Conservation (phyloP, 2,329 filamentous ascomycete species). For the Fonsecaea erecta region DNA sequence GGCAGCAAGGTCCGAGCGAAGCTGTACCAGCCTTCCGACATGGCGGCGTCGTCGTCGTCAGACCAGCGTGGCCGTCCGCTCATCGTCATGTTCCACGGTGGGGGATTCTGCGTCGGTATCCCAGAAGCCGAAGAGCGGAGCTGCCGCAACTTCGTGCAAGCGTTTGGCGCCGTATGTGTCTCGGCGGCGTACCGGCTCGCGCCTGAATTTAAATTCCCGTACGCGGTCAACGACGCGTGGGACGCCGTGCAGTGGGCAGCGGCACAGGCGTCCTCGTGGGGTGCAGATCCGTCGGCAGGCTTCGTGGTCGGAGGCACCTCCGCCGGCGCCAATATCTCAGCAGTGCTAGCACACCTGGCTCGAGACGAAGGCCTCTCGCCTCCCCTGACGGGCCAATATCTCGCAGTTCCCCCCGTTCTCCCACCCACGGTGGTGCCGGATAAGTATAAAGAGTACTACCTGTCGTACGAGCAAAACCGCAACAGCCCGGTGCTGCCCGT, state of each 20-base stretch:
- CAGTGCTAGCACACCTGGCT: slow-evolving; percentile 43
- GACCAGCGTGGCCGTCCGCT: slow-evolving; percentile 9
- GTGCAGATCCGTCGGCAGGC: slow-evolving; percentile 48
- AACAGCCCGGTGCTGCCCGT: slow-evolving; percentile 42
- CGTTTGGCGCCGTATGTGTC: slow-evolving; percentile 24
- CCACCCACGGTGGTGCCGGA: slow-evolving; percentile 28
- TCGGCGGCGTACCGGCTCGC: slow-evolving; percentile 27
- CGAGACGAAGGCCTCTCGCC: slow-evolving; percentile 43
- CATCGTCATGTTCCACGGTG: slow-evolving; percentile 34
- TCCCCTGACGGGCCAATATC: slow-evolving; percentile 53
- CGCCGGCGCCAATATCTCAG: slow-evolving; percentile 47
- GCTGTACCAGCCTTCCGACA: slow-evolving; percentile 25
- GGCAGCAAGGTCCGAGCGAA: slow-evolving; percentile 30
- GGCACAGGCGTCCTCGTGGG: slow-evolving; percentile 43
- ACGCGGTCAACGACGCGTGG: slow-evolving; percentile 36
- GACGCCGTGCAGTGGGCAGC: slow-evolving; percentile 36
- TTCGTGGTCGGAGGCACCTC: slow-evolving; percentile 56
- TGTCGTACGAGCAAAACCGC: neutral
- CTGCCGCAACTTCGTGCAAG: slow-evolving; percentile 20
- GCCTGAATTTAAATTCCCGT: slow-evolving; percentile 31
- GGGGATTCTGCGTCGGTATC: slow-evolving; percentile 36
- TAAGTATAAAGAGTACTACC: neutral
- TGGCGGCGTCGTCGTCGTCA: no score
- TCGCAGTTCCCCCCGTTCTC: slow-evolving; percentile 48
- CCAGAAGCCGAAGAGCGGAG: slow-evolving; percentile 28